Percentiles rank a stretch among this genome's conserved stretches.
phyloP scores from a whole-genome alignment of 2,329 filamentous ascomycete species.

The Septoria linicola region DNA sequence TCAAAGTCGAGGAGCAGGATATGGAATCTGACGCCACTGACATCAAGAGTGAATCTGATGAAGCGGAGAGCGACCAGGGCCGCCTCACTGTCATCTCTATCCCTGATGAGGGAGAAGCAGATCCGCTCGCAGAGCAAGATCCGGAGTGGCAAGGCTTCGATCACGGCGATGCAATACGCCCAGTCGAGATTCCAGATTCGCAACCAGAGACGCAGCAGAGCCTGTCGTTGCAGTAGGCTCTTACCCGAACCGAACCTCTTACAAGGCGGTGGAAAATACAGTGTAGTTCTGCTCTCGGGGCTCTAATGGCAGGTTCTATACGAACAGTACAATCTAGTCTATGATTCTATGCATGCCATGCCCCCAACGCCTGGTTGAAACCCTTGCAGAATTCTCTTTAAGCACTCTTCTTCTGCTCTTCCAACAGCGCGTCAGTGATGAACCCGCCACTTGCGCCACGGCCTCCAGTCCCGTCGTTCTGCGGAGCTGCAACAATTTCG shows the following conservation, averaged over 20 bases:
- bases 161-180: neutral
- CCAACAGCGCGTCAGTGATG: conserved; percentile 40
- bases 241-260: too few relatives aligned
- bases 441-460: conserved; percentile 41
- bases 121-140: neutral
- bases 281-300: too few relatives aligned
- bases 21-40: neutral
- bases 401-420: conserved; percentile 10
- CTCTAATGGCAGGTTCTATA: too few relatives aligned
- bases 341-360: too few relatives aligned
- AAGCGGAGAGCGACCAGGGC: neutral
- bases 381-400: too few relatives aligned
- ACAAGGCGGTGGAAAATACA: too few relatives aligned
- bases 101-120: neutral
- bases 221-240: neutral
- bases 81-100: neutral
- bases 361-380: too few relatives aligned
- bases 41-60: neutral
- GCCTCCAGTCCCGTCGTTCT: conserved; percentile 48
- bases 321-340: too few relatives aligned
- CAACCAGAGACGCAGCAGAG: conserved; percentile 1
- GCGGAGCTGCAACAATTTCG: conserved; percentile 41
- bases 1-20: neutral
- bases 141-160: neutral
- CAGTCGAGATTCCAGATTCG: conserved; percentile 14